A percentile compares a stretch with the other conserved stretches of the same genome.
Conservation (phyloP, 768 basidiomycete species). For the Mycena rosella region DNA sequence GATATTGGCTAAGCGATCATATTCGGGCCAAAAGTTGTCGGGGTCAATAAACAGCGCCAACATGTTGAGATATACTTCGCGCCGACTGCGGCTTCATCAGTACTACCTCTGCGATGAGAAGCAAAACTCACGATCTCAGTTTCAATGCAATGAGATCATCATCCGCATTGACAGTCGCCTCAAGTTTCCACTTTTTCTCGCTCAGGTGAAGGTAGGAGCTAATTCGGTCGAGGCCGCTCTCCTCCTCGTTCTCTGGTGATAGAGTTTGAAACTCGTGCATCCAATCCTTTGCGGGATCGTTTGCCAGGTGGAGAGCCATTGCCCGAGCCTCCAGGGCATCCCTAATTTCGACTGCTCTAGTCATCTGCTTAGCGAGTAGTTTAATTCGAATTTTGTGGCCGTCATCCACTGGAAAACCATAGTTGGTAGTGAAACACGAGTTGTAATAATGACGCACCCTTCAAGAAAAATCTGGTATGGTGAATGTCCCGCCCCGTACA, state of each 20-base stretch:
- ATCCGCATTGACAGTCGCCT: slow-evolving; percentile 4
- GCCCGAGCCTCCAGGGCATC: slow-evolving; percentile 38
- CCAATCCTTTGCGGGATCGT: slow-evolving; percentile 20
- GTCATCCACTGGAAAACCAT: slow-evolving; percentile 41
- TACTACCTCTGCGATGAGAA: background rate
- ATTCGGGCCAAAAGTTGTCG: slow-evolving; percentile 11
- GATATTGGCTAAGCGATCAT: background rate
- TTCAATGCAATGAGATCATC: slow-evolving; percentile 18
- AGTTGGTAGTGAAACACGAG: background rate
- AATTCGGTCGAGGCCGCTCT: background rate
- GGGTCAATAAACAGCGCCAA: slow-evolving; percentile 13
- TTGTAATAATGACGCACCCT: slow-evolving; percentile 35
- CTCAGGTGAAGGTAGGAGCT: slow-evolving; percentile 1
- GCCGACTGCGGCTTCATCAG: background rate
- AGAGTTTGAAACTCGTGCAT: slow-evolving; percentile 6
- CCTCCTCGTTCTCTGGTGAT: background rate
- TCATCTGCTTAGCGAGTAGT: slow-evolving; percentile 45
- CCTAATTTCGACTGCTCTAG: slow-evolving; percentile 36
- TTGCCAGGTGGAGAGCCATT: slow-evolving; percentile 26
- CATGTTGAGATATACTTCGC: slow-evolving; percentile 7
- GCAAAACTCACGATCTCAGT: slow-evolving; percentile 13
- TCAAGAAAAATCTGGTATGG: slow-evolving; percentile 46
- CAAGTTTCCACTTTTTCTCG: slow-evolving; percentile 1
- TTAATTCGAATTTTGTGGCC: slow-evolving; percentile 47
- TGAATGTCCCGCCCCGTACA: slow-evolving; percentile 47